phyloP scores from a whole-genome alignment of 2,329 filamentous ascomycete species.

The Ceratocystis eucalypticola region DNA sequence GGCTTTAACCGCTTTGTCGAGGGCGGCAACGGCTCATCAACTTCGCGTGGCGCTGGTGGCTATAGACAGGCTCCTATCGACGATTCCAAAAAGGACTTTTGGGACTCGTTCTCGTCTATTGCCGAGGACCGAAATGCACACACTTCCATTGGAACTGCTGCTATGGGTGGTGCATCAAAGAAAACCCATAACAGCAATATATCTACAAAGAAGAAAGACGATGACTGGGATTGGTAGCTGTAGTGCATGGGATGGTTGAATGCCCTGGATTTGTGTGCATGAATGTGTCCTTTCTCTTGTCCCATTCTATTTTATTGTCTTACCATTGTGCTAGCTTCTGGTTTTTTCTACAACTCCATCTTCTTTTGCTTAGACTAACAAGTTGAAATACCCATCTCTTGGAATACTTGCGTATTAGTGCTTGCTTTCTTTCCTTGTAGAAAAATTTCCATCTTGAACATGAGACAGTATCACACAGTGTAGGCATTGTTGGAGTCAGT shows the following conservation, averaged over 20 bases:
- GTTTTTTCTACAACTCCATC: not conserved
- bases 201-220: conserved; percentile 35
- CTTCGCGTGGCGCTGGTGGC: conserved; percentile 20
- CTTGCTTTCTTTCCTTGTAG: not conserved
- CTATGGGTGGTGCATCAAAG: conserved; percentile 30
- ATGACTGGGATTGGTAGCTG: conserved; percentile 53
- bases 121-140: conserved; percentile 40
- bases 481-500: not conserved
- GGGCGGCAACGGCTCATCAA: conserved; percentile 37
- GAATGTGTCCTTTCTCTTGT: not conserved
- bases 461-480: not conserved
- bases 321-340: not conserved
- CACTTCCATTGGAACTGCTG: conserved; percentile 38
- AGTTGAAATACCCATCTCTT: not conserved
- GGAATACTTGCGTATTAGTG: not conserved
- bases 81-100: conserved; percentile 68
- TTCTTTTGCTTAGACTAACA: conserved; percentile 3
- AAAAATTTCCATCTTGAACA: not conserved
- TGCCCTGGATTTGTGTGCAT: not conserved
- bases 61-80: conserved; percentile 35
- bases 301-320: not conserved
- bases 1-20: conserved; percentile 81
- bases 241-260: no score
- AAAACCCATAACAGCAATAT: conserved; percentile 17
- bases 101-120: conserved; percentile 73